phyloP scores from a whole-genome alignment of 2,329 filamentous ascomycete species.

The Sarocladium oryzae region DNA sequence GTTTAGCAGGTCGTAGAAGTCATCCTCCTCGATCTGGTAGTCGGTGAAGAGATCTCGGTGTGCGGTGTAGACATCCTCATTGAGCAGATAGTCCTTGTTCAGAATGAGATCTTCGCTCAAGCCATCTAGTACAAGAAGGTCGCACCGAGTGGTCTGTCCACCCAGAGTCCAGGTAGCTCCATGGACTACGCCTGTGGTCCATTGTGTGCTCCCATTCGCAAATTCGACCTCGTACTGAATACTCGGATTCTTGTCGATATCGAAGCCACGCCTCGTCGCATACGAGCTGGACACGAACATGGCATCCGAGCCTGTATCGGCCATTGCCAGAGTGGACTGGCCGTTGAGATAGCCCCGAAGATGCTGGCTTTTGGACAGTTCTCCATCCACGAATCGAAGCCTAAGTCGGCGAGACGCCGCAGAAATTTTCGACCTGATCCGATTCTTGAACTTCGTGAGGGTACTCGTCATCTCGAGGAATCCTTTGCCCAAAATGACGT shows the following conservation, averaged over 20 bases:
- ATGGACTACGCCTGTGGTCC: background rate
- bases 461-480: slow-evolving; percentile 1
- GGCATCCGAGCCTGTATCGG: slow-evolving; percentile 1
- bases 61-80: background rate
- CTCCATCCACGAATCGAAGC: background rate
- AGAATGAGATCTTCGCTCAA: background rate
- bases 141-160: background rate
- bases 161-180: background rate
- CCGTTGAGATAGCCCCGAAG: background rate
- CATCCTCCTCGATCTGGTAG: background rate
- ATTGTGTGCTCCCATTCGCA: background rate
- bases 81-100: background rate
- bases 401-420: background rate
- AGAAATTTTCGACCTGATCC: background rate
- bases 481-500: background rate
- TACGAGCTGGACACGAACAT: background rate
- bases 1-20: background rate
- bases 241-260: background rate
- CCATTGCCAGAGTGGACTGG: background rate
- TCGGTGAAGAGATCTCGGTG: background rate
- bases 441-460: background rate
- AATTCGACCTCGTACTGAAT: background rate
- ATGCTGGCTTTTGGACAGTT: background rate
- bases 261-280: background rate
- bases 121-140: background rate